phyloP scores from a whole-genome alignment of 352 stramenopile genomes.

The Phytopythium helicoides region DNA sequence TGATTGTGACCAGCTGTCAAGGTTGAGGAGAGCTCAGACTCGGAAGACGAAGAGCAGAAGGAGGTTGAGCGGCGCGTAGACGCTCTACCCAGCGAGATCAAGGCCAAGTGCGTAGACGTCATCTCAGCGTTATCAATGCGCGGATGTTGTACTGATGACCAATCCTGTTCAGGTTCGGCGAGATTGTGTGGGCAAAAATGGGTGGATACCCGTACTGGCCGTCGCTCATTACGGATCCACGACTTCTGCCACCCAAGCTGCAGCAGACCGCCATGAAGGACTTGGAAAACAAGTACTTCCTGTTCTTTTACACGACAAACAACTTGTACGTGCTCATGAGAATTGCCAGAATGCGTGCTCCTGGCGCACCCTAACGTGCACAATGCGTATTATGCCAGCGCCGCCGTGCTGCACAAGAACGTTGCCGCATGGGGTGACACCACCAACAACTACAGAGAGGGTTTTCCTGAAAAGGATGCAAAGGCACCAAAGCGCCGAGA shows the following conservation, averaged over 20 bases:
- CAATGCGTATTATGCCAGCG: constrained; percentile 26
- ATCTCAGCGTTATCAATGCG: background rate
- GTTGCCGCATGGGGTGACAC: constrained; percentile 73
- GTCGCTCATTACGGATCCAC: constrained; percentile 66
- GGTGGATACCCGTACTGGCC: constrained; percentile 80
- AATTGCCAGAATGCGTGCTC: background rate
- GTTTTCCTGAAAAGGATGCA: constrained; percentile 60
- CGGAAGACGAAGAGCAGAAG: constrained; percentile 32
- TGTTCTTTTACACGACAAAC: constrained; percentile 79
- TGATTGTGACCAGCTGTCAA: constrained; percentile 6
- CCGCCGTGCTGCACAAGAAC: constrained; percentile 54
- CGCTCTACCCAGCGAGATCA: constrained; percentile 54
- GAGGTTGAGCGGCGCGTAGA: constrained; percentile 40
- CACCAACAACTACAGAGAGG: constrained; percentile 63
- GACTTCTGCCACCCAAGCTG: constrained; percentile 37
- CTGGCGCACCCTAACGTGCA: background rate
- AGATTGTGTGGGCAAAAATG: constrained; percentile 85
- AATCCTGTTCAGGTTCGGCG: constrained; percentile 44
- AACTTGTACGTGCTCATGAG: constrained; percentile 49
- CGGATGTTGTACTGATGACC: background rate
- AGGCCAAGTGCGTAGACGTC: constrained; percentile 33
- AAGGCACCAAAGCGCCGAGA: constrained; percentile 71
- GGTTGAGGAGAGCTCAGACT: constrained; percentile 25
- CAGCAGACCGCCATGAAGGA: constrained; percentile 47
- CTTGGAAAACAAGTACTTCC: constrained; percentile 67